These are phyloP conservation scores for Starmera amethionina DNA, from an alignment of 805 yeast species.

Conservation along the genomic window DNA sequence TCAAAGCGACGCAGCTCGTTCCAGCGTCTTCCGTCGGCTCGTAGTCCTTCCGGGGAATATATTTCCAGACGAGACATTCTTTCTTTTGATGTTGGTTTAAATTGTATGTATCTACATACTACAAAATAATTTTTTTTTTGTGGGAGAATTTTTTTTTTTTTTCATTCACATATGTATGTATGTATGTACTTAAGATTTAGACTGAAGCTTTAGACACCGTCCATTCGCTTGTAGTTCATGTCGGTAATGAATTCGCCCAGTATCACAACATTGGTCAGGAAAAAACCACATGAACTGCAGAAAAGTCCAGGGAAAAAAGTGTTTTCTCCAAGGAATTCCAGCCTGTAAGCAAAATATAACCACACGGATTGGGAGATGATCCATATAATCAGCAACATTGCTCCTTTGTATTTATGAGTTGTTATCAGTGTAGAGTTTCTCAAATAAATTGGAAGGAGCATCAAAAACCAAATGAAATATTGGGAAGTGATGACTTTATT, in stretches of 20 bases:
- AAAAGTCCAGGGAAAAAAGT: slow-evolving; percentile 56
- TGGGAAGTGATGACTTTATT: slow-evolving; percentile 89
- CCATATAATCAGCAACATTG: slow-evolving; percentile 47
- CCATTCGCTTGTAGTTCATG: slow-evolving; percentile 7
- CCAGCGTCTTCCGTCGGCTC: slow-evolving; percentile 93
- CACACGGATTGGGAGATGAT: slow-evolving; percentile 60
- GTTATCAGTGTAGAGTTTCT: slow-evolving; percentile 31
- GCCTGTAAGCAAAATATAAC: slow-evolving; percentile 66
- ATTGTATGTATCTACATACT: too few species aligned
- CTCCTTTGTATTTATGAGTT: slow-evolving; percentile 25
- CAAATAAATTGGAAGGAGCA: slow-evolving; percentile 68
- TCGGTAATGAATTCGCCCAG: slow-evolving; percentile 46
- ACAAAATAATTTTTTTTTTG: too few species aligned
- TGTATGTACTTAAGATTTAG: too few species aligned
- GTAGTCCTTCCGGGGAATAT: slow-evolving; percentile 90
- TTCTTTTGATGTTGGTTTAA: neutral
- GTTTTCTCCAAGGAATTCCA: slow-evolving; percentile 70
- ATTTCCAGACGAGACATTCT: slow-evolving; percentile 64
- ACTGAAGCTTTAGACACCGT: too few species aligned
- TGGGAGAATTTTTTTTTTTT: too few species aligned
- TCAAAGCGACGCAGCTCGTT: slow-evolving; percentile 80
- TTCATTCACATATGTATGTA: too few species aligned
- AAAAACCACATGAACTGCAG: slow-evolving; percentile 46
- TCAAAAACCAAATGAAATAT: slow-evolving; percentile 90
- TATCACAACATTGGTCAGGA: slow-evolving; percentile 50